Evolutionary conservation across 1,284 basidiomycete genomes (phyloP).

Genomic region (Sanghuangporus weigelae): DNA sequence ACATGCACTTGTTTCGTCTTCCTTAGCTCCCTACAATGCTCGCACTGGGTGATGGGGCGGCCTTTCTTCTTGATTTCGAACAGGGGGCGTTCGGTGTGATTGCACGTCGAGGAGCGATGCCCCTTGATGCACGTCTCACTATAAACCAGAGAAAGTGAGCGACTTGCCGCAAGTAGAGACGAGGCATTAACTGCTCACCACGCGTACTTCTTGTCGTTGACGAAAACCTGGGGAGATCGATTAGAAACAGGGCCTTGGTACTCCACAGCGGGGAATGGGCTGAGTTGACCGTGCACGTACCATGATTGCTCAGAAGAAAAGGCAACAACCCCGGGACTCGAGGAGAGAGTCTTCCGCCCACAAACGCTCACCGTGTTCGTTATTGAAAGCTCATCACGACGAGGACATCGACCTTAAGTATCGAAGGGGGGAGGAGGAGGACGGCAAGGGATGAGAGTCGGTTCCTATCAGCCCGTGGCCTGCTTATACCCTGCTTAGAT

Average conservation of each 20-base stretch:
- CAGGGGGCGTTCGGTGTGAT: constrained; percentile 70
- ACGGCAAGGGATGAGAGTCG: constrained; percentile 1
- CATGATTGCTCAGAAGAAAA: constrained; percentile 12
- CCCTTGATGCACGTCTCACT: constrained; percentile 83
- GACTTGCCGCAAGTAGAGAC: not conserved
- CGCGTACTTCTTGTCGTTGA: constrained; percentile 78
- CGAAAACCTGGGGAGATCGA: constrained; percentile 49
- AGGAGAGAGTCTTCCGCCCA: constrained; percentile 16
- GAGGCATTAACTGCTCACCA: constrained; percentile 43
- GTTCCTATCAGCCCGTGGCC: not conserved
- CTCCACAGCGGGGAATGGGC: not conserved
- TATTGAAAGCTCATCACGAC: constrained; percentile 7
- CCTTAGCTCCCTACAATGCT: constrained; percentile 68
- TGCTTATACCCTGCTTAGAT: constrained; percentile 1
- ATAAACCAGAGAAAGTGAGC: not conserved
- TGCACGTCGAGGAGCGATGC: constrained; percentile 73
- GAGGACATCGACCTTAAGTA: not conserved
- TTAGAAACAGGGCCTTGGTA: not conserved
- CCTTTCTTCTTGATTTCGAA: constrained; percentile 83
- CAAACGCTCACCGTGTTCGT: constrained; percentile 11
- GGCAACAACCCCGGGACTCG: constrained; percentile 26
- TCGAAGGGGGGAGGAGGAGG: not conserved
- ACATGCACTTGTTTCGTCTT: constrained; percentile 73
- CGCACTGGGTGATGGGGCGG: constrained; percentile 75
- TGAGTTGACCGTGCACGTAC: constrained; percentile 3